A percentile compares a stretch with the other conserved stretches of the same genome.
Conservation (phyloP, 352 stramenopile species). For the Pythium apleroticum region DNA sequence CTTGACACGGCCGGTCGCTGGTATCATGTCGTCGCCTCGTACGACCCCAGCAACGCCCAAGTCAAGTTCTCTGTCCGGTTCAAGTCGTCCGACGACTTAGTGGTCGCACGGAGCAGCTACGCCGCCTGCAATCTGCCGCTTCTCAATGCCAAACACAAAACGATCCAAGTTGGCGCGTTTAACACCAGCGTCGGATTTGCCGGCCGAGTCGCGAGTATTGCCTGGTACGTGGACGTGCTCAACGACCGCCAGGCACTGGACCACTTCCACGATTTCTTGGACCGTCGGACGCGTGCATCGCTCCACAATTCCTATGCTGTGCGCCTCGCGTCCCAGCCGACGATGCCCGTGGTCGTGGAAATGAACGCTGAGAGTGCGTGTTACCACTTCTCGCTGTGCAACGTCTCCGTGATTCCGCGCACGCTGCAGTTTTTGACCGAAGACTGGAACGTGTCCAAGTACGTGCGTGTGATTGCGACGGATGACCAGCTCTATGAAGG, state of each 20-base stretch:
- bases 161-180: constrained; percentile 33
- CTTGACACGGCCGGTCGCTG: constrained; percentile 31
- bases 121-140: constrained; percentile 41
- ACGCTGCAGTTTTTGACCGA: constrained; percentile 43
- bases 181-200: constrained; percentile 29
- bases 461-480: constrained; percentile 49
- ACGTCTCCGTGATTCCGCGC: constrained; percentile 46
- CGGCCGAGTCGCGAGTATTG: constrained; percentile 42
- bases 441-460: constrained; percentile 37
- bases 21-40: constrained; percentile 58
- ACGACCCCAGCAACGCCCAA: constrained; percentile 45
- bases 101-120: constrained; percentile 18
- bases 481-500: constrained; percentile 66
- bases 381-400: constrained; percentile 76
- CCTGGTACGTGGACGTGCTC: constrained; percentile 56
- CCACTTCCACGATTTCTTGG: constrained; percentile 69
- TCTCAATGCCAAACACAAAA: constrained; percentile 39
- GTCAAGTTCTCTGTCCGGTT: constrained; percentile 45
- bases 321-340: constrained; percentile 41
- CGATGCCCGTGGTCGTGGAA: constrained; percentile 47
- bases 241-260: constrained; percentile 43
- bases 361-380: constrained; percentile 52
- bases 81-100: neutral
- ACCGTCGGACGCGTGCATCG: constrained; percentile 23
- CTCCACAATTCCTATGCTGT: constrained; percentile 60